A percentile compares a stretch with the other conserved stretches of the same genome.
These are phyloP conservation scores for Cystobasidium slooffiae DNA, from an alignment of 1,284 basidiomycete genomes.

Conservation along the genomic window DNA sequence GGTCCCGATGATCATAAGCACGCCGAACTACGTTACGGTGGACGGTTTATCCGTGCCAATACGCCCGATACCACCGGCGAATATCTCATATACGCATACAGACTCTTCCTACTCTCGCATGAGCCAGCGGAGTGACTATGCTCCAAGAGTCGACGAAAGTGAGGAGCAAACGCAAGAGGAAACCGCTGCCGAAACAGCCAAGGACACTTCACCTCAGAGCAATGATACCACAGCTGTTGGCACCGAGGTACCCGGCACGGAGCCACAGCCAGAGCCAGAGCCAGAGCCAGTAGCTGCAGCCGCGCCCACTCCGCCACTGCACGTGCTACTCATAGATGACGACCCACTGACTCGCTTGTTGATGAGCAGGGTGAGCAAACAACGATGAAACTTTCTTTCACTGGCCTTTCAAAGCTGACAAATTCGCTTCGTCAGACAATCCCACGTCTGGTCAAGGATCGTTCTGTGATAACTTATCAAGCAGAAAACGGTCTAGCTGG, in stretches of 20 bases:
- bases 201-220: background rate
- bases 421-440: no score
- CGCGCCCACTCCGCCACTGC: conserved; percentile 43
- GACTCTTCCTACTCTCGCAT: conserved; percentile 6
- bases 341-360: conserved; percentile 74
- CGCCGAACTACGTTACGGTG: conserved; percentile 2
- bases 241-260: background rate
- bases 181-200: no score
- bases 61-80: background rate
- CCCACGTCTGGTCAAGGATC: background rate
- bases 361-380: conserved; percentile 77
- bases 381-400: conserved; percentile 53
- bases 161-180: background rate
- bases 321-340: conserved; percentile 59
- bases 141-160: background rate
- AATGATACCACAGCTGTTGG: background rate
- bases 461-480: conserved; percentile 56
- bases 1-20: background rate
- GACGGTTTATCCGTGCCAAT: background rate
- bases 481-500: conserved; percentile 82
- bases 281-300: background rate
- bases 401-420: no score
- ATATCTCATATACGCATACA: background rate
- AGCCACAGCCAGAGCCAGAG: background rate
- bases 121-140: background rate